These are phyloP conservation scores for Aspergillus udagawae DNA, from an alignment of 2,329 filamentous ascomycete genomes.

Conservation along the genomic window DNA sequence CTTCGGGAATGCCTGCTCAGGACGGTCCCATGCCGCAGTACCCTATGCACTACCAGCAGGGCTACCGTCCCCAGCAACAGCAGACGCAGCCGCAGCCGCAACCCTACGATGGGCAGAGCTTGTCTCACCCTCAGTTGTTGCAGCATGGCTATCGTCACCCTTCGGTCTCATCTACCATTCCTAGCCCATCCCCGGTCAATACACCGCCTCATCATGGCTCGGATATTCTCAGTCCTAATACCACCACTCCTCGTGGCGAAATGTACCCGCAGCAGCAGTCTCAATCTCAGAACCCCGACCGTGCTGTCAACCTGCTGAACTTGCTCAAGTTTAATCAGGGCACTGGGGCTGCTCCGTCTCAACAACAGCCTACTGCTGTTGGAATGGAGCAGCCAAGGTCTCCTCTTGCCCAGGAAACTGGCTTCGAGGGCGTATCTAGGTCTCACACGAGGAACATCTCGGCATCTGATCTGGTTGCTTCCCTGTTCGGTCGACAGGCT, in stretches of 20 bases:
- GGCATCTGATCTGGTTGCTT: constrained; percentile 55
- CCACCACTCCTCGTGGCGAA: constrained; percentile 41
- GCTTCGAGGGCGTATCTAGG: constrained; percentile 15
- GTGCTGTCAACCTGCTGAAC: constrained; percentile 58
- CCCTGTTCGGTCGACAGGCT: constrained; percentile 48
- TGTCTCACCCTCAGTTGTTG: constrained; percentile 27
- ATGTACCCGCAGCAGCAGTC: constrained; percentile 36
- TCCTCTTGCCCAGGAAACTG: constrained; percentile 22
- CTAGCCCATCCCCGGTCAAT: constrained; percentile 52
- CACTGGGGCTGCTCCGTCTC: constrained; percentile 23
- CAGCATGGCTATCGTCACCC: constrained; percentile 50
- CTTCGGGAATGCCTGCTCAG: constrained; percentile 27
- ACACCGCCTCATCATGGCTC: constrained; percentile 55
- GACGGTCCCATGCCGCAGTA: constrained; percentile 25
- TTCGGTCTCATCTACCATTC: constrained; percentile 55
- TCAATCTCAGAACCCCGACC: constrained; percentile 41
- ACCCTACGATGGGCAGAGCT: constrained; percentile 30
- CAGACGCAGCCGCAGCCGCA: constrained; percentile 22
- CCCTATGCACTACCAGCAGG: constrained; percentile 27
- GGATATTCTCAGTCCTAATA: constrained; percentile 56
- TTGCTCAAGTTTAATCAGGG: constrained; percentile 61
- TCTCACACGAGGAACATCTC: constrained; percentile 43
- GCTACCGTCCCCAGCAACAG: constrained; percentile 28
- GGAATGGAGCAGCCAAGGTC: constrained; percentile 26
- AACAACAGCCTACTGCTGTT: constrained; percentile 25